These are phyloP conservation scores for Lomentospora prolificans DNA, from an alignment of 2,329 filamentous ascomycete genomes.

Conservation along the genomic window DNA sequence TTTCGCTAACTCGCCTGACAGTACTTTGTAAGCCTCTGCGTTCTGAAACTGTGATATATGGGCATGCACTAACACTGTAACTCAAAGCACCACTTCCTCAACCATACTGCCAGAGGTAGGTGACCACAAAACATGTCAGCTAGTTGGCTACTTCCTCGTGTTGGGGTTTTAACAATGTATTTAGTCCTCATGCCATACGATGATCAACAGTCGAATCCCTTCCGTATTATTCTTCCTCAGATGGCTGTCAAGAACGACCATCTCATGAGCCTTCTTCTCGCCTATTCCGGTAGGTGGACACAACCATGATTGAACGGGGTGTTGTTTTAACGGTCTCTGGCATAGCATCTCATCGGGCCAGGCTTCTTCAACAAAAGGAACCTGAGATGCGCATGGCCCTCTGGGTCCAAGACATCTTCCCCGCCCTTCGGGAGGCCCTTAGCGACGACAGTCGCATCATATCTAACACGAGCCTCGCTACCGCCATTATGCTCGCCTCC, in stretches of 20 bases:
- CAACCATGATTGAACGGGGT: not conserved
- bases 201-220: slow-evolving; percentile 41
- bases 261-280: slow-evolving; percentile 65
- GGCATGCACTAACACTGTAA: not conserved
- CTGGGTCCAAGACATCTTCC: slow-evolving; percentile 74
- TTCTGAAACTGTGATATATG: slow-evolving; percentile 2
- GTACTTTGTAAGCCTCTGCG: slow-evolving; percentile 34
- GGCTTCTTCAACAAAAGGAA: slow-evolving; percentile 62
- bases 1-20: slow-evolving; percentile 18
- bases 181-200: slow-evolving; percentile 39
- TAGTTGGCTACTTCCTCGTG: not conserved
- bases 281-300: slow-evolving; percentile 52
- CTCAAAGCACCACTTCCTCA: slow-evolving; percentile 52
- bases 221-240: slow-evolving; percentile 38
- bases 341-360: slow-evolving; percentile 65
- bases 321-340: not conserved
- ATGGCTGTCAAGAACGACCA: slow-evolving; percentile 62
- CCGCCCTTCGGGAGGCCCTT: slow-evolving; percentile 58
- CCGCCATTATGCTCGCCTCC: slow-evolving; percentile 76
- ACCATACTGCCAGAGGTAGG: slow-evolving; percentile 64
- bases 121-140: slow-evolving; percentile 16
- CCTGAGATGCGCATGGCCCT: slow-evolving; percentile 68
- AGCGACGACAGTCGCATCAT: slow-evolving; percentile 51
- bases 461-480: slow-evolving; percentile 65
- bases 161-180: slow-evolving; percentile 31